These are phyloP conservation scores for Inosperma sp. DNA, from an alignment of 768 basidiomycete genomes.

Conservation along the genomic window DNA sequence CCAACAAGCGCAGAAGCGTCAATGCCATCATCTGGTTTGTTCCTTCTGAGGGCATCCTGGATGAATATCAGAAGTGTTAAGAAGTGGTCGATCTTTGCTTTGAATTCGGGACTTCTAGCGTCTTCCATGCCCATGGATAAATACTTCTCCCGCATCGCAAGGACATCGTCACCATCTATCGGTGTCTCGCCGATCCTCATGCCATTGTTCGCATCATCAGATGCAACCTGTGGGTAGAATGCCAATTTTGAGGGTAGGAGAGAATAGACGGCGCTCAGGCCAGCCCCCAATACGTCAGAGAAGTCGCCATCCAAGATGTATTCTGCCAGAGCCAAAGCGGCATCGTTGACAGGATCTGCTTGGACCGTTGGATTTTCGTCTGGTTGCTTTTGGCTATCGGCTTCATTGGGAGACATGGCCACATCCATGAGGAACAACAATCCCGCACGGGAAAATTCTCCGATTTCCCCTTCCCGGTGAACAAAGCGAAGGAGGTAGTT, in stretches of 20 bases:
- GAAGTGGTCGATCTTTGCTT: slow-evolving; percentile 78
- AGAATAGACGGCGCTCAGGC: slow-evolving; percentile 89
- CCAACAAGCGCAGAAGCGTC: slow-evolving; percentile 69
- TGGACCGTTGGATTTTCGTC: slow-evolving; percentile 27
- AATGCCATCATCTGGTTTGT: slow-evolving; percentile 44
- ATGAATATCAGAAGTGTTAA: slow-evolving; percentile 88
- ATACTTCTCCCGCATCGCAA: slow-evolving; percentile 46
- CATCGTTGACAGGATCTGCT: slow-evolving; percentile 74
- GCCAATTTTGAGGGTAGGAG: slow-evolving; percentile 83
- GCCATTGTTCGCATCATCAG: slow-evolving; percentile 41
- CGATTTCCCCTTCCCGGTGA: slow-evolving; percentile 89
- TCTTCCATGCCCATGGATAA: slow-evolving; percentile 69
- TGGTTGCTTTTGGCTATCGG: slow-evolving; percentile 37
- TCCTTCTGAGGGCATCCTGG: slow-evolving; percentile 80
- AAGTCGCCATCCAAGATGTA: slow-evolving; percentile 97
- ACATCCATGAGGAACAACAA: slow-evolving; percentile 94
- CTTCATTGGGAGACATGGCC: slow-evolving; percentile 78
- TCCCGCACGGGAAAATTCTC: slow-evolving; percentile 89
- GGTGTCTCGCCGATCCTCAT: slow-evolving; percentile 73
- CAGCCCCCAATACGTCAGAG: slow-evolving; percentile 94
- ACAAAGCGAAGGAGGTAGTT: slow-evolving; percentile 94
- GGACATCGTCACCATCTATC: slow-evolving; percentile 46
- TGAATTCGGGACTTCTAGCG: slow-evolving; percentile 71
- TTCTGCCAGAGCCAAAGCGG: slow-evolving; percentile 82
- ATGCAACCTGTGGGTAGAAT: slow-evolving; percentile 45